A percentile compares a stretch with the other conserved stretches of the same genome.
Conservation (phyloP, 805 yeast genomes). For the Zygotorulaspora sp. region DNA sequence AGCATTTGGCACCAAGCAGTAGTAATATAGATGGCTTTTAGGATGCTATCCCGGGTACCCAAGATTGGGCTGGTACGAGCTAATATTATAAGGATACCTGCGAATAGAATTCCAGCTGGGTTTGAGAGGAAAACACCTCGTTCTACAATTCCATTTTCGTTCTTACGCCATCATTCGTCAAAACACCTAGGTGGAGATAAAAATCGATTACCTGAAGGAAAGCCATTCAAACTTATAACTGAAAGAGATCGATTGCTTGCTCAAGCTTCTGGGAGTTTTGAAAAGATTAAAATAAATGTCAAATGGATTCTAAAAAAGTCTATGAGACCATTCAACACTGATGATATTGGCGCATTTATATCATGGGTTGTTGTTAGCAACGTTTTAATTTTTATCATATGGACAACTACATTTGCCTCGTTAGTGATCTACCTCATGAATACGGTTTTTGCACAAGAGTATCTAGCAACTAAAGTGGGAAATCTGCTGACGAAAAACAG, state of each 20-base stretch:
- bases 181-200: not conserved
- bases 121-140: no score
- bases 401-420: constrained; percentile 91
- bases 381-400: constrained; percentile 68
- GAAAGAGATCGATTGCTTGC: constrained; percentile 35
- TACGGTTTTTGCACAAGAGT: constrained; percentile 55
- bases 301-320: constrained; percentile 76
- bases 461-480: constrained; percentile 77
- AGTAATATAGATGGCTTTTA: no score
- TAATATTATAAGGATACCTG: no score
- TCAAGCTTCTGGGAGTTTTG: constrained; percentile 39
- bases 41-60: no score
- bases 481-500: constrained; percentile 79
- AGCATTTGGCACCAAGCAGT: no score
- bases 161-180: not conserved
- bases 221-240: constrained; percentile 23
- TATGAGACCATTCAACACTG: constrained; percentile 83
- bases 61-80: no score
- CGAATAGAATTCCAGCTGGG: no score
- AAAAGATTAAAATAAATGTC: constrained; percentile 44
- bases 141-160: not conserved
- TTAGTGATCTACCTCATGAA: constrained; percentile 70
- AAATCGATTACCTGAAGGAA: constrained; percentile 1
- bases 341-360: constrained; percentile 83
- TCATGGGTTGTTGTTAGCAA: constrained; percentile 93